Percentiles rank a stretch among this genome's conserved stretches.
Conservation (phyloP, 371 early-diverging fungal species). For the Blakeslea trispora region DNA sequence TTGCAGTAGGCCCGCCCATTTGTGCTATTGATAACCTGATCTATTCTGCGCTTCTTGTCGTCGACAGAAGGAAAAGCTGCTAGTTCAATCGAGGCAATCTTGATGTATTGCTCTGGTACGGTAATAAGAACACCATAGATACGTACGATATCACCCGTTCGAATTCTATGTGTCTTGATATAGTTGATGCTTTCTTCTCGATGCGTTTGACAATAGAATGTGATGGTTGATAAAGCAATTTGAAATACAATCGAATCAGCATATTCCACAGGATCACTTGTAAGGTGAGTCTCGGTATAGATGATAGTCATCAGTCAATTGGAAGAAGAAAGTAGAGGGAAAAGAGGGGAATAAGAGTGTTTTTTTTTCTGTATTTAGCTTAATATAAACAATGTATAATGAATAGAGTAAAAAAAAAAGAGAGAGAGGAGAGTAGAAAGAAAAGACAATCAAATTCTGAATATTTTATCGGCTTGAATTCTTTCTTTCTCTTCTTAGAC, state of each 20-base stretch:
- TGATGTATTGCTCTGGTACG: slow-evolving; percentile 12
- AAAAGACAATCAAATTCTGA: neutral
- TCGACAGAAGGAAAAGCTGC: neutral
- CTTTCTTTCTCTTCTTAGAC: too few relatives aligned
- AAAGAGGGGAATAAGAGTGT: neutral
- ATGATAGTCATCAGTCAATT: slow-evolving; percentile 28
- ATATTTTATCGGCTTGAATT: neutral
- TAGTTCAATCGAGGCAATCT: slow-evolving; percentile 3
- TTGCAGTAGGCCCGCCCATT: neutral
- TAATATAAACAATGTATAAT: neutral
- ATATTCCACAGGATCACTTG: slow-evolving; percentile 11
- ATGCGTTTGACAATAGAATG: slow-evolving; percentile 14
- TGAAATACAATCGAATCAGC: slow-evolving; percentile 8
- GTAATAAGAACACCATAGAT: slow-evolving; percentile 14
- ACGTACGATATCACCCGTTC: slow-evolving; percentile 14
- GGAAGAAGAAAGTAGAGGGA: neutral
- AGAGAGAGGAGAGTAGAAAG: neutral
- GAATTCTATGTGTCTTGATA: slow-evolving; percentile 1
- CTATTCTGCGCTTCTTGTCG: slow-evolving; percentile 10
- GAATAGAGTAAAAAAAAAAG: neutral
- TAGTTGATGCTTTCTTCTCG: slow-evolving; percentile 13
- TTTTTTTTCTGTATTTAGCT: too few relatives aligned
- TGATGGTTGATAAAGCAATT: slow-evolving; percentile 10
- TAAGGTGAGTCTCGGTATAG: slow-evolving; percentile 21
- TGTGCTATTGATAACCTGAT: neutral